Evolutionary conservation across 805 yeast genomes (phyloP).

Genomic region (Metschnikowia borealis): DNA sequence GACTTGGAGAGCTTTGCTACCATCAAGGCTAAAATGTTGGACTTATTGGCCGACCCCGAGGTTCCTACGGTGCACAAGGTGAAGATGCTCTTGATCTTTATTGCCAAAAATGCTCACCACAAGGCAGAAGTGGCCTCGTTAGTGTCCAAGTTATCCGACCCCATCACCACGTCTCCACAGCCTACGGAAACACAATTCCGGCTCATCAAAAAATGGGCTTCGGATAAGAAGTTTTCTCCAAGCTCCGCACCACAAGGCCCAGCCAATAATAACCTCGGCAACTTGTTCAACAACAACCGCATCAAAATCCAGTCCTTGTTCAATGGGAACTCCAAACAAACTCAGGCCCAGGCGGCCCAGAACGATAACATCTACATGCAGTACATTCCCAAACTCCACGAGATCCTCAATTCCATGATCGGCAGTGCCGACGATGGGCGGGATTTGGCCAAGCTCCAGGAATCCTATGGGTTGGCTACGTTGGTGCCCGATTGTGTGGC

Average conservation of each 20-base stretch:
- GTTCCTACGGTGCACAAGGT: conserved; percentile 57
- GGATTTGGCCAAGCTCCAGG: conserved; percentile 6
- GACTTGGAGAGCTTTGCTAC: conserved; percentile 32
- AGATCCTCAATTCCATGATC: conserved; percentile 23
- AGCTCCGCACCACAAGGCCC: not conserved
- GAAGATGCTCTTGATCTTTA: conserved; percentile 69
- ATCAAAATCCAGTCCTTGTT: conserved; percentile 30
- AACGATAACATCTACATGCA: conserved; percentile 84
- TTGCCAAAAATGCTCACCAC: conserved; percentile 58
- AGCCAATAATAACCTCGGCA: conserved; percentile 22
- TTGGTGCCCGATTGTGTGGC: conserved; percentile 37
- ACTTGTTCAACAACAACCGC: conserved; percentile 31
- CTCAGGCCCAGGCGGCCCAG: conserved; percentile 17
- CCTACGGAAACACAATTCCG: conserved; percentile 32
- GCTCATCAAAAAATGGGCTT: conserved; percentile 23
- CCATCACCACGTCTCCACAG: conserved; percentile 25
- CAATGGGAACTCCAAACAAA: conserved; percentile 19
- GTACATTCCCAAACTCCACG: conserved; percentile 72
- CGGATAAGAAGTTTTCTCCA: not conserved
- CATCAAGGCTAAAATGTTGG: conserved; percentile 51
- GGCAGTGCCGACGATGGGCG: conserved; percentile 7
- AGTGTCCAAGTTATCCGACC: conserved; percentile 26
- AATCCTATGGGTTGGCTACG: conserved; percentile 24
- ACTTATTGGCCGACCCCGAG: conserved; percentile 42
- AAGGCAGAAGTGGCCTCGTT: conserved; percentile 24